Base-by-base conservation (phyloP, 306 rosid species). In the Mucuna pruriens region DNA sequence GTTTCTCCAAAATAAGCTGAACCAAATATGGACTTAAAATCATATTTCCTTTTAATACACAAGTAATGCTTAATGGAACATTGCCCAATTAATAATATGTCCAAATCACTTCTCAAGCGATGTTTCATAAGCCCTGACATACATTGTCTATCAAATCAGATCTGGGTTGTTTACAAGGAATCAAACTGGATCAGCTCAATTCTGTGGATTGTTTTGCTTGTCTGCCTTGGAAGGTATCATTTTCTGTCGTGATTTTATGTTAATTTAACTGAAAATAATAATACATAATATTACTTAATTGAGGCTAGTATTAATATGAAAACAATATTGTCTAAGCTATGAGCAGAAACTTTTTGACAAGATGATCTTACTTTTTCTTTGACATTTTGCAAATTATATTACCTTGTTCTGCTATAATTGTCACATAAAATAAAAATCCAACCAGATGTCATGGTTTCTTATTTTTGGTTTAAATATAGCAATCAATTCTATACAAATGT, bases 151-250 rank as follows among this genome's bases (percentile, higher is more conserved):
- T 78, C 79, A 71, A 80, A 34, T 68, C 87, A 94, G 98, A 76
- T 85, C 31, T 94, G 98, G 98, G 67, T 94, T 82, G 57, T 55
- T 44, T 91, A 94, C 85, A 94, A 92, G 87, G 98, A 94, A 65
- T 78, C 94, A 49, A 90, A 79, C 80, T 90, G 94, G 92, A 66
- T 86, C 75, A 82, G 76, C 79, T 90, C 94, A 66, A 38, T 84
- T 57, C 33, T 88, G 25, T 94, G 97, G 98, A 89, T 88, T 55
- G 16, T 86, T 77, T 76, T 94, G 4, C 89, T 94, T 78, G 80
- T 77, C 45, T 89, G 91, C 77, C 51, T 94, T 46, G 98, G 98
- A 87, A 90, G 95, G 97, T 92, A 52, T 61, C 15, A 2, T 67
- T 70, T 75, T 57, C 75, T 52, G 33, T 79, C 57, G 22, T 63